These are phyloP conservation scores for Epichloe uncinata DNA, from an alignment of 2,329 filamentous ascomycete species.

Conservation along the genomic window DNA sequence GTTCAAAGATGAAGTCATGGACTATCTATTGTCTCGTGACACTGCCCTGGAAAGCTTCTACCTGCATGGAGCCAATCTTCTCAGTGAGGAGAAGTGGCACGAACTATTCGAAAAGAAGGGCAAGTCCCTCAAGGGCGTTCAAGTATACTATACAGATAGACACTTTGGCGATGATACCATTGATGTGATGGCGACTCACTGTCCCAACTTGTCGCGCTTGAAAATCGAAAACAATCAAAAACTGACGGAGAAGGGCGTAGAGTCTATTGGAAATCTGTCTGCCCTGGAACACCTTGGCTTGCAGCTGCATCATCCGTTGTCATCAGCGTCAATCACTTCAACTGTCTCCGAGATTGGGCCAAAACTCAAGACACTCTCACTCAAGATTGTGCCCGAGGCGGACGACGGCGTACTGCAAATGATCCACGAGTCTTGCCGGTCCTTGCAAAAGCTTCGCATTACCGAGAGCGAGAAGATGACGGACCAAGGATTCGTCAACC, in stretches of 20 bases:
- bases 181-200: constrained; percentile 45
- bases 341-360: constrained; percentile 50
- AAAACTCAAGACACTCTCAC: constrained; percentile 61
- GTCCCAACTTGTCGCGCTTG: constrained; percentile 56
- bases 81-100: constrained; percentile 65
- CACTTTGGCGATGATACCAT: constrained; percentile 65
- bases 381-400: constrained; percentile 52
- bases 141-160: constrained; percentile 73
- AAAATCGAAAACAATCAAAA: constrained; percentile 75
- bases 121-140: constrained; percentile 48
- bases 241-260: constrained; percentile 52
- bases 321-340: constrained; percentile 42
- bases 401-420: constrained; percentile 57
- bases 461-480: constrained; percentile 64
- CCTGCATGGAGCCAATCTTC: constrained; percentile 71
- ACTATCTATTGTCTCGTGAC: constrained; percentile 65
- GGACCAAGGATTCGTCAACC: constrained; percentile 55
- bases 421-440: constrained; percentile 56
- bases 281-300: constrained; percentile 65
- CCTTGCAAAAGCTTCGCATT: constrained; percentile 66
- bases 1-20: constrained; percentile 73
- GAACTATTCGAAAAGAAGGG: constrained; percentile 56
- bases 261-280: constrained; percentile 46
- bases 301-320: constrained; percentile 45
- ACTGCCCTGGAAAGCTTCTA: constrained; percentile 59